Conservation (phyloP, 148 eudicot genomes). For the Vaccinium vitisidaea region DNA sequence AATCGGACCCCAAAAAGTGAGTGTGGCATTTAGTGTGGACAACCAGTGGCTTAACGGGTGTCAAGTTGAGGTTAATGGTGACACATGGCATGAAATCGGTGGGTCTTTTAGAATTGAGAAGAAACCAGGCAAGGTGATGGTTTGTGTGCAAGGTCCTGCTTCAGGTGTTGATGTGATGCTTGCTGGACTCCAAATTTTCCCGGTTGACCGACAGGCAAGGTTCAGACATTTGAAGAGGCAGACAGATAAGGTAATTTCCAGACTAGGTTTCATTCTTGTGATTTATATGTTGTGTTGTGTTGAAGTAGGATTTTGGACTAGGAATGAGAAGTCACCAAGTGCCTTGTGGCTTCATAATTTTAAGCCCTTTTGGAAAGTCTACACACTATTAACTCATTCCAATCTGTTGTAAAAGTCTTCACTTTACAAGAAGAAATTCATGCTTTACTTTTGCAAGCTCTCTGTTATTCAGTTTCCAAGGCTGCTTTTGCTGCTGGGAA, state of each 20-base stretch:
- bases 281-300: neutral
- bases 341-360: neutral
- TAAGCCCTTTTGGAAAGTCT: neutral
- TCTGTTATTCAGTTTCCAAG: neutral
- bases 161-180: conserved; percentile 83
- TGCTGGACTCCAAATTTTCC: conserved; percentile 78
- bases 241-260: conserved; percentile 65
- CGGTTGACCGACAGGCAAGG: conserved; percentile 74
- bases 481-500: neutral
- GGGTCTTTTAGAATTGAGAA: conserved; percentile 92
- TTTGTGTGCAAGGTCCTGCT: conserved; percentile 80
- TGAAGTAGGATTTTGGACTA: neutral
- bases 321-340: neutral
- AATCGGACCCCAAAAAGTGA: conserved; percentile 68
- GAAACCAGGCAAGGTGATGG: conserved; percentile 69
- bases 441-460: neutral
- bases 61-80: conserved; percentile 62
- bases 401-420: neutral
- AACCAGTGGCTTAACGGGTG: conserved; percentile 93
- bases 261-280: neutral
- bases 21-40: conserved; percentile 72
- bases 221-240: conserved; percentile 54
- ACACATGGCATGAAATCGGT: conserved; percentile 84
- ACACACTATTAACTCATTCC: neutral
- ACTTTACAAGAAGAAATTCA: neutral